Evolutionary conservation across 371 early-diverging fungal genomes (phyloP).

Genomic region (Mortierella sp.): DNA sequence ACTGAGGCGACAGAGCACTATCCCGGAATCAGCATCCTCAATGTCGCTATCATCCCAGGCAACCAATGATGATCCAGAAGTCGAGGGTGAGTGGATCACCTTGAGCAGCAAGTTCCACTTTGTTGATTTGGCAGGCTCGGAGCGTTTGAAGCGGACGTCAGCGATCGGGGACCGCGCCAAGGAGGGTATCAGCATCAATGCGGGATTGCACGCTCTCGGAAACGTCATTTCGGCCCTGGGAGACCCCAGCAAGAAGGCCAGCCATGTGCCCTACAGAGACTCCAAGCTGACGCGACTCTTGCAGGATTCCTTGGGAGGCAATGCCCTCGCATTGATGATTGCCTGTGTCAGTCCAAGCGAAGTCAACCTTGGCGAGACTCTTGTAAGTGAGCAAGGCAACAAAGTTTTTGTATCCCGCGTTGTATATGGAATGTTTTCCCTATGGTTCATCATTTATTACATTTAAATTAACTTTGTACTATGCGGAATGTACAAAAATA

Average conservation of each 20-base stretch:
- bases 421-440: background rate
- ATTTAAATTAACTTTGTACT: background rate
- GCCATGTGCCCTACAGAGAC: conserved; percentile 97
- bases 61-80: conserved; percentile 35
- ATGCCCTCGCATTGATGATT: conserved; percentile 92
- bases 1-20: conserved; percentile 37
- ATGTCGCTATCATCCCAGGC: background rate
- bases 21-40: conserved; percentile 22
- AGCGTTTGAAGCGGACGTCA: conserved; percentile 96
- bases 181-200: conserved; percentile 99
- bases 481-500: conserved; percentile 19
- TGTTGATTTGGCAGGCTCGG: conserved; percentile 99
- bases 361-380: conserved; percentile 88
- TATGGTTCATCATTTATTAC: no score
- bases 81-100: conserved; percentile 67
- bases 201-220: conserved; percentile 97
- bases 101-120: conserved; percentile 96
- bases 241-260: conserved; percentile 76
- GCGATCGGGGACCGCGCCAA: conserved; percentile 95
- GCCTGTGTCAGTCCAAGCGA: conserved; percentile 92
- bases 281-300: conserved; percentile 97
- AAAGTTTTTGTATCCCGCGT: background rate
- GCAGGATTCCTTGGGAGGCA: conserved; percentile 97
- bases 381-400: conserved; percentile 21
- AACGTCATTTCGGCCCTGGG: conserved; percentile 99